Evolutionary conservation across 2,329 filamentous ascomycete genomes (phyloP).

Genomic region (Sporothrix luriei): DNA sequence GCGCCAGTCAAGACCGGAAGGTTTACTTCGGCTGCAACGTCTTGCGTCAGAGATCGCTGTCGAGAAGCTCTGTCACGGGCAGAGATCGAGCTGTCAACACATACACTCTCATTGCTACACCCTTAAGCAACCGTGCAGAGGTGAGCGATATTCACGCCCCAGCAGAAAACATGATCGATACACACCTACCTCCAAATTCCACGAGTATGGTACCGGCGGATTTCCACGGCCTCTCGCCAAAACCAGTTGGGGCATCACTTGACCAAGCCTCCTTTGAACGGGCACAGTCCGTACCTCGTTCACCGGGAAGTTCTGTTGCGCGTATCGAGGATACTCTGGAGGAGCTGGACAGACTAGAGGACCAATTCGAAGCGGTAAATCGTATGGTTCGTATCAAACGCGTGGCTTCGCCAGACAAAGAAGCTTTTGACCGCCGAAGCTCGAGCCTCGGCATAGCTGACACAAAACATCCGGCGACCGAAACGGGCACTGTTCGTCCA

Average conservation of each 20-base stretch:
- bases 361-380: constrained; percentile 60
- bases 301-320: constrained; percentile 33
- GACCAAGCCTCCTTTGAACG: constrained; percentile 15
- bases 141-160: background rate
- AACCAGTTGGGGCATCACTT: constrained; percentile 9
- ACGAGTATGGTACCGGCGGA: constrained; percentile 10
- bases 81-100: constrained; percentile 43
- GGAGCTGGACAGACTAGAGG: constrained; percentile 63
- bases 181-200: constrained; percentile 22
- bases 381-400: constrained; percentile 45
- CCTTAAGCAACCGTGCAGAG: constrained; percentile 40
- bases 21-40: constrained; percentile 58
- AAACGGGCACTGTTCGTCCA: constrained; percentile 48
- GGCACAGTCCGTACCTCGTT: constrained; percentile 30
- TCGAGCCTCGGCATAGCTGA: background rate
- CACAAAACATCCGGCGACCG: constrained; percentile 29
- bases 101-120: constrained; percentile 54
- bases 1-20: constrained; percentile 36
- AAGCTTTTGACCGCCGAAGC: constrained; percentile 32
- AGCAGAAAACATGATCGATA: constrained; percentile 32
- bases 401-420: constrained; percentile 43
- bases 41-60: constrained; percentile 45
- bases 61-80: constrained; percentile 37
- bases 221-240: constrained; percentile 24
- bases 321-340: constrained; percentile 67